Evolutionary conservation across 2,329 filamentous ascomycete species (phyloP).

Genomic region (Nothomitra cinnamomea): DNA sequence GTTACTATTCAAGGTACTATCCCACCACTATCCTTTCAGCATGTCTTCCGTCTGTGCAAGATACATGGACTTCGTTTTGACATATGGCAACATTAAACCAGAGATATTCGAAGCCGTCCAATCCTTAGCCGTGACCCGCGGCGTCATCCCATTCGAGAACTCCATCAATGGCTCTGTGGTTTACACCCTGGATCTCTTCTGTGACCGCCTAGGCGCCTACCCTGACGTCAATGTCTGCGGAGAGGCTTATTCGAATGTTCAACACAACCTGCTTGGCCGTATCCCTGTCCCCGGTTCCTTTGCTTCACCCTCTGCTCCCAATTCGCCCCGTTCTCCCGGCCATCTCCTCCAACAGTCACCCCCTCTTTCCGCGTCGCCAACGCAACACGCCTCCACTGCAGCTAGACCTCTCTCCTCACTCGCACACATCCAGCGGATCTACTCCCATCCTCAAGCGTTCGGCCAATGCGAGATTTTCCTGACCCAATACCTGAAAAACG

Average conservation of each 20-base stretch:
- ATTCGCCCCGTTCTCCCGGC: neutral
- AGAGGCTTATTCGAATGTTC: slow-evolving; percentile 74
- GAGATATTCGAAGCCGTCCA: slow-evolving; percentile 74
- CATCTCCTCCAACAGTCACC: neutral
- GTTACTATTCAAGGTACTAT: slow-evolving; percentile 28
- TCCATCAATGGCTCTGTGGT: slow-evolving; percentile 87
- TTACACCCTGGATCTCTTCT: slow-evolving; percentile 76
- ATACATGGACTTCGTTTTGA: neutral
- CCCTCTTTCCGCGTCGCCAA: neutral
- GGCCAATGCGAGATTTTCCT: slow-evolving; percentile 76
- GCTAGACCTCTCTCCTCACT: slow-evolving; percentile 34
- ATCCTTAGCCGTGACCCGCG: slow-evolving; percentile 42
- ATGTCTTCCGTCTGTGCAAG: neutral
- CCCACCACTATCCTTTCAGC: neutral
- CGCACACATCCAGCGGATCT: slow-evolving; percentile 53
- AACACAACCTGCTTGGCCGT: slow-evolving; percentile 65
- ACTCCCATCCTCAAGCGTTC: slow-evolving; percentile 91
- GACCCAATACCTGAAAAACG: slow-evolving; percentile 45
- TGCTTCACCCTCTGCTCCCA: neutral
- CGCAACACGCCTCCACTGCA: neutral
- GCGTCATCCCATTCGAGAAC: slow-evolving; percentile 91
- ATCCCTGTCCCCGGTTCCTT: neutral
- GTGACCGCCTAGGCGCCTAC: slow-evolving; percentile 49
- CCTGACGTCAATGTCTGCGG: slow-evolving; percentile 58
- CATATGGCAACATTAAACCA: slow-evolving; percentile 16